Conservation (phyloP, 2,329 filamentous ascomycete genomes). For the Diaporthe caulivora region DNA sequence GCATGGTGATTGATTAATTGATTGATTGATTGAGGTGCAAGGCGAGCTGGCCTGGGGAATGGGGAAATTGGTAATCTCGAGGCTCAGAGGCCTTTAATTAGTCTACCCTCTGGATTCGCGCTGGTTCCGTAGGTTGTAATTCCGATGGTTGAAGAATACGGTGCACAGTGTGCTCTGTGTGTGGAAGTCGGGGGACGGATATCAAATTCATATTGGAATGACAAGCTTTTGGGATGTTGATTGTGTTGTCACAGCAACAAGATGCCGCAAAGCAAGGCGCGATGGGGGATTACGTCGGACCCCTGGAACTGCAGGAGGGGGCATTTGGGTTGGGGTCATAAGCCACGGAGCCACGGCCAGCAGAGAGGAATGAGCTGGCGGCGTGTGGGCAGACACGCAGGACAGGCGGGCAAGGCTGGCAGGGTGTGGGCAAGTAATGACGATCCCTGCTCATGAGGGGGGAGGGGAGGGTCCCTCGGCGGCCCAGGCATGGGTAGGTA, state of each 20-base stretch:
- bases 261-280: slow-evolving; percentile 2
- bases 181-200: not conserved
- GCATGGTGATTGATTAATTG: slow-evolving; percentile 68
- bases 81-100: slow-evolving; percentile 35
- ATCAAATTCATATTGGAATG: slow-evolving; percentile 9
- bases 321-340: slow-evolving; percentile 25
- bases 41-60: slow-evolving; percentile 18
- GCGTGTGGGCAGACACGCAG: slow-evolving; percentile 14
- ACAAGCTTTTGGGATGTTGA: slow-evolving; percentile 31
- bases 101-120: slow-evolving; percentile 36
- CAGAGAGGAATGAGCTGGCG: slow-evolving; percentile 6
- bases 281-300: slow-evolving; percentile 8
- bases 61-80: slow-evolving; percentile 37
- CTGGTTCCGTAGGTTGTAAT: slow-evolving; percentile 31
- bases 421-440: slow-evolving; percentile 23
- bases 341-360: not conserved
- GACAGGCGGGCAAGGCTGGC: not conserved
- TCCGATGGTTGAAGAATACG: slow-evolving; percentile 20
- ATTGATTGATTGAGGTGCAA: slow-evolving; percentile 15
- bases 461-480: not conserved
- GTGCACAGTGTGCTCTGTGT: slow-evolving; percentile 23
- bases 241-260: slow-evolving; percentile 40
- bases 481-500: slow-evolving; percentile 21
- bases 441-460: slow-evolving; percentile 29
- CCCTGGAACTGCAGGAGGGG: not conserved